Evolutionary conservation across 192 early-diverging fungal genomes (phyloP).

Genomic region (Gonapodya prolifera): DNA sequence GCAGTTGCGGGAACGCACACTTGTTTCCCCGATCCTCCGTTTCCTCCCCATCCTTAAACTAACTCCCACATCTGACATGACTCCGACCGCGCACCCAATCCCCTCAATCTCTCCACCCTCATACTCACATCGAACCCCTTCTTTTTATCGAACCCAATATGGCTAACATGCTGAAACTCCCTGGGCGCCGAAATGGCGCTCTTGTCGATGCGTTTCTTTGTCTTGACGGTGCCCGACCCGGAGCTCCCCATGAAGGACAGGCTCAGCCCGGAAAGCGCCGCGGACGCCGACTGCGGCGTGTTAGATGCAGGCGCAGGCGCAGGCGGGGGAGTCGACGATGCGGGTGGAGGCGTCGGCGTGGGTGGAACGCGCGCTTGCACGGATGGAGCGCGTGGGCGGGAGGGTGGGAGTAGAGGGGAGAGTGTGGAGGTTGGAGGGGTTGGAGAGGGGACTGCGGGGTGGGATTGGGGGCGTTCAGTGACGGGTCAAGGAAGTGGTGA

Average conservation of each 20-base stretch:
- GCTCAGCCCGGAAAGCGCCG: not conserved
- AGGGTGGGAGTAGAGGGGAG: not conserved
- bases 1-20: no score
- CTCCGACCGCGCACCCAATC: no score
- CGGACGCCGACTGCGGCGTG: not conserved
- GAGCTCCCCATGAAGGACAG: not conserved
- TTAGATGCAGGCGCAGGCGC: not conserved
- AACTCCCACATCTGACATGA: no score
- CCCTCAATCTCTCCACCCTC: not conserved
- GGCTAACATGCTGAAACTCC: not conserved
- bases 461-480: not conserved
- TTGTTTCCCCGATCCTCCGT: no score
- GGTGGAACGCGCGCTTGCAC: not conserved
- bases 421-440: not conserved
- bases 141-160: not conserved
- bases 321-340: not conserved
- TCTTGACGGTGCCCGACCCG: not conserved
- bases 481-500: not conserved
- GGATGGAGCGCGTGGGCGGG: not conserved
- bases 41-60: no score
- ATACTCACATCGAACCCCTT: constrained; percentile 2
- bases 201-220: not conserved
- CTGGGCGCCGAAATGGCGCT: not conserved
- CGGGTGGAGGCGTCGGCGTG: not conserved
- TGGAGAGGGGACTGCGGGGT: not conserved